Percentiles rank a stretch among this genome's conserved stretches.
Evolutionary conservation across 2,329 filamentous ascomycete species (phyloP).

Genomic region (Chaetoscypha palmicola): DNA sequence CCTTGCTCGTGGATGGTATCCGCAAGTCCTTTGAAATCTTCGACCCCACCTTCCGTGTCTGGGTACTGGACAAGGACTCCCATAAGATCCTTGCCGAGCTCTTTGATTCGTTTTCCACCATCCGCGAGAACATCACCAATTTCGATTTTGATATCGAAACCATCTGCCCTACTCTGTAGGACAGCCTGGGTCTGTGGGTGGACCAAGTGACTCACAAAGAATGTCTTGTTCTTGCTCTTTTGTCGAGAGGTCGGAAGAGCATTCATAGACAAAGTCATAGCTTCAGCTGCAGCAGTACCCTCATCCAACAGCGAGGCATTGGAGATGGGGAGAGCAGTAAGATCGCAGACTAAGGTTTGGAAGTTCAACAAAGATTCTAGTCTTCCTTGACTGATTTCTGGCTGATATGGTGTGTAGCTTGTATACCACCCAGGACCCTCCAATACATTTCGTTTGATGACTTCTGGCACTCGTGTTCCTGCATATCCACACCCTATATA

Average conservation of each 20-base stretch:
- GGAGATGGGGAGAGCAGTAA: slow-evolving; percentile 79
- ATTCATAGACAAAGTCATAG: slow-evolving; percentile 88
- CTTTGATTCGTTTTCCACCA: slow-evolving; percentile 58
- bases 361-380: slow-evolving; percentile 91
- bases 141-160: slow-evolving; percentile 80
- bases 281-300: slow-evolving; percentile 86
- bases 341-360: slow-evolving; percentile 84
- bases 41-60: slow-evolving; percentile 75
- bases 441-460: slow-evolving; percentile 87
- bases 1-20: slow-evolving; percentile 71
- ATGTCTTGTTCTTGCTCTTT: slow-evolving; percentile 71
- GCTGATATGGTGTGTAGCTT: slow-evolving; percentile 94
- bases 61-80: slow-evolving; percentile 95
- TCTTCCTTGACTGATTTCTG: slow-evolving; percentile 92
- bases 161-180: slow-evolving; percentile 75
- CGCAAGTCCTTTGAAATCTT: slow-evolving; percentile 67
- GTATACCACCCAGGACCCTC: slow-evolving; percentile 97
- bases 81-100: slow-evolving; percentile 72
- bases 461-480: slow-evolving; percentile 74
- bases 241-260: slow-evolving; percentile 63
- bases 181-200: slow-evolving; percentile 84
- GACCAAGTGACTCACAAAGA: slow-evolving; percentile 72
- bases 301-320: slow-evolving; percentile 91
- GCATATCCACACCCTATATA: slow-evolving; percentile 89
- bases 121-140: slow-evolving; percentile 64